Evolutionary conservation across 108 stramenopile species (phyloP), one percentile per base, ranked within the genome.

Genomic region (Skeletonema tropicum): DNA sequence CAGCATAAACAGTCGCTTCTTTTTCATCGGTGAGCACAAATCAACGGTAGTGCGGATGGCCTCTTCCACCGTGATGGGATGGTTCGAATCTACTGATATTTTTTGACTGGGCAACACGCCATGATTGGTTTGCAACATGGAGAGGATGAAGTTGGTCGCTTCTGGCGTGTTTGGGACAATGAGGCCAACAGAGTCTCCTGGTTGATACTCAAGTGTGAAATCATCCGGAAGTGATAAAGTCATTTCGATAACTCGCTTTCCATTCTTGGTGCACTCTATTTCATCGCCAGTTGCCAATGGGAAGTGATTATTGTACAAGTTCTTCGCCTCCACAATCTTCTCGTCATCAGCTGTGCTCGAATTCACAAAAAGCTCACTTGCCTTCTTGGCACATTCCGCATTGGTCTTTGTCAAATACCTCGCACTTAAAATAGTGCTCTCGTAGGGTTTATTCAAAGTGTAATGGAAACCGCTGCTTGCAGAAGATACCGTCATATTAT

Each of bases 151-250:
- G 45, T 61, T 76, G 12, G 72, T 67, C 12, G 83, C 71, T 25
- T 72, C 57, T 8, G 83, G 70, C 1, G 88, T 15, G 64, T 97
- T 97, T 35, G 90, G 73, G 10, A 95, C 90, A 13, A 89, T 31
- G 14, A 98, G 42, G 26, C 96, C 97, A 3, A 98, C 49, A 8
- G 95, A 87, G 70, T 98, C 98, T 19, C 98, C 98, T 1, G 98
- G 98, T 60, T 89, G 80, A 66, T 95, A 98, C 42, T 94, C 91
- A 45, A 91, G 79, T 2, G 84, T 85, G 60, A 82, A 87, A 61
- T 96, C 92, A 60, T 96, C 90, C 6, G 90, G 94, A 32, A 97
- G 77, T 0, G 88, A 75, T 1, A 96, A 62, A 6, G 74, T 73
- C 82, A 94, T 69, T 79, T 96, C 94, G 48, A 96, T 85, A 5